Evolutionary conservation across 192 early-diverging fungal genomes (phyloP), one percentile per base, ranked within the genome.

Genomic region (Linnemannia zychae): DNA sequence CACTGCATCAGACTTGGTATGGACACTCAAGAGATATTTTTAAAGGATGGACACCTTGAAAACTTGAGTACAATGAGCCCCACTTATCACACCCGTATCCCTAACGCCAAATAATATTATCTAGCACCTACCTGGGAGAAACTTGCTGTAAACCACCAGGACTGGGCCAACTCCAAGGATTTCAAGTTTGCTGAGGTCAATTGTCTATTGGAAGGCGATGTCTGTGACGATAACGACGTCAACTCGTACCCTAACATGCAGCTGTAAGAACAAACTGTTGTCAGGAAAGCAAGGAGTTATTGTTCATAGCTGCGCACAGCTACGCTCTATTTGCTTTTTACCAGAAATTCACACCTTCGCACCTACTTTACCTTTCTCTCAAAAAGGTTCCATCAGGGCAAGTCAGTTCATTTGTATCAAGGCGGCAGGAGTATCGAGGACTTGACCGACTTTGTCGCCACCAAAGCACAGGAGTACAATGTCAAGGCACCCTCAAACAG

Each of bases 141-240:
- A 28, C 40, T 90, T 6, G 87, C 91, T 20, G 82, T 82, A 3
- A 82, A 90, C 24, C 71, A 89, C 20, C 88, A 85, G 4, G 78
- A 67, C 40, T 67, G 81, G 57, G 71, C 82, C 34, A 72, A 76
- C 4, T 74, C 76, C 7, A 88, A 87, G 40, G 75, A 88, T 16
- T 90, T 97, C 75, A 76, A 88, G 70, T 89, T 97, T 80, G 94
- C 88, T 37, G 90, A 94, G 63, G 91, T 96, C 66, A 91, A 96
- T 71, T 95, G 95, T 76, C 85, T 91, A 2, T 75, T 91, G 9
- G 86, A 94, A 74, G 90, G 91, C 50, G 91, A 93, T 78, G 71
- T 95, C 22, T 96, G 95, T 69, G 80, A 88, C 33, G 91, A 90
- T 9, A 91, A 95, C 76, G 71, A 91, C 1, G 88, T 96, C 9